Conservation (phyloP, 163 green algal species). For the Coccomyxa subellipsoidea region DNA sequence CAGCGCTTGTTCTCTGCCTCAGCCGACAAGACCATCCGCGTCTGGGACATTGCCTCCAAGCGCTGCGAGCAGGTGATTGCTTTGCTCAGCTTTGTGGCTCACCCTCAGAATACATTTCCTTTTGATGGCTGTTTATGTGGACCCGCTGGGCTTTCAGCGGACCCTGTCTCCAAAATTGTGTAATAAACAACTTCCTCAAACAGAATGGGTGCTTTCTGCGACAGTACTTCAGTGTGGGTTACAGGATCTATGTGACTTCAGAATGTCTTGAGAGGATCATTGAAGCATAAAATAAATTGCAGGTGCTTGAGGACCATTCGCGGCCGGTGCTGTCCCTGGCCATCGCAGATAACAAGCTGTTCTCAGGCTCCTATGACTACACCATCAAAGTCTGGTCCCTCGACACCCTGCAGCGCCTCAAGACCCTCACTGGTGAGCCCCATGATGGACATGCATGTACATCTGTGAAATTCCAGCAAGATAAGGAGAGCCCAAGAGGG, state of each 20-base stretch:
- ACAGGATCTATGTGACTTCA: too few relatives aligned
- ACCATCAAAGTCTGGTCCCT: slow-evolving; percentile 92
- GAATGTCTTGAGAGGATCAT: too few relatives aligned
- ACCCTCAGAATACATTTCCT: too few relatives aligned
- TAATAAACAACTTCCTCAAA: too few relatives aligned
- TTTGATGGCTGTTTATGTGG: too few relatives aligned
- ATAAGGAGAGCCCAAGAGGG: too few relatives aligned
- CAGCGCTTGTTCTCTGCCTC: slow-evolving; percentile 80
- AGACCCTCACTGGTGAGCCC: slow-evolving; percentile 55
- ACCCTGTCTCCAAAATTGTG: too few relatives aligned
- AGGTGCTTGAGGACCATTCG: slow-evolving; percentile 91
- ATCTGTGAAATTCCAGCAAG: not conserved
- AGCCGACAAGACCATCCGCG: slow-evolving; percentile 90
- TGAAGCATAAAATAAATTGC: too few relatives aligned
- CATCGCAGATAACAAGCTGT: slow-evolving; percentile 71
- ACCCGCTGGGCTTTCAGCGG: too few relatives aligned
- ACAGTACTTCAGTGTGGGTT: too few relatives aligned
- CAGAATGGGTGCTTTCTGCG: too few relatives aligned
- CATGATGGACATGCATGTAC: not conserved
- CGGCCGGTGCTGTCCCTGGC: slow-evolving; percentile 89
- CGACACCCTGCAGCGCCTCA: slow-evolving; percentile 65
- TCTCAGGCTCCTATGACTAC: slow-evolving; percentile 91
- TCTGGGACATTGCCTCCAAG: slow-evolving; percentile 83
- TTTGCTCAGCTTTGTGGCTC: not conserved
- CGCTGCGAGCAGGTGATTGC: slow-evolving; percentile 56